Conservation (phyloP, 331 rosid genomes). For the Acacia pycnantha region DNA sequence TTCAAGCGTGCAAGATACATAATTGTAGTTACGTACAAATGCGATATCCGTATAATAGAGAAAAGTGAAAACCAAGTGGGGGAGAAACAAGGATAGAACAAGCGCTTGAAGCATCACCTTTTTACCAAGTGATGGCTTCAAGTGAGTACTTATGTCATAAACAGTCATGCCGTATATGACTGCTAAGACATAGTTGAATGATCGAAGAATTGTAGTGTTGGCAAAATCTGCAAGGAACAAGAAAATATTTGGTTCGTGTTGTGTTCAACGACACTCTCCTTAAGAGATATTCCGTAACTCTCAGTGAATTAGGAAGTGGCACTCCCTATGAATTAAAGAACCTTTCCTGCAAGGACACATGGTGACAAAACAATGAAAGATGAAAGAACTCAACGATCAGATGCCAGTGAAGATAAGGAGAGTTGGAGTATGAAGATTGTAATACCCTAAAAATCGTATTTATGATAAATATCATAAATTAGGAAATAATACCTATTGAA, state of each 20-base stretch:
- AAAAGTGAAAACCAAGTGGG: constrained; percentile 90
- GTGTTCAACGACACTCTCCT: no score
- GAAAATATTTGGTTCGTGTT: no score
- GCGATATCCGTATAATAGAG: constrained; percentile 93
- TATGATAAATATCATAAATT: no score
- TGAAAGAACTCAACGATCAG: no score
- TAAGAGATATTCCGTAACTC: no score
- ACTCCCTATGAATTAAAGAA: no score
- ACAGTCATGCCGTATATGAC: constrained; percentile 56
- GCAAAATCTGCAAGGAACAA: constrained; percentile 52
- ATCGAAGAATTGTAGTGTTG: constrained; percentile 57
- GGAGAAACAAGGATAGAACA: constrained; percentile 74
- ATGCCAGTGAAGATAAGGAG: no score
- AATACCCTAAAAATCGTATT: no score
- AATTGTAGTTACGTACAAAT: constrained; percentile 57
- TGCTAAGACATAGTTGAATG: constrained; percentile 69
- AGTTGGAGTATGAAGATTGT: no score
- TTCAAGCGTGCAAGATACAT: constrained; percentile 80
- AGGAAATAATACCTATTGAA: no score
- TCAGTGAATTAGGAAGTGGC: no score
- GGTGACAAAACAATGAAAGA: constrained; percentile 19
- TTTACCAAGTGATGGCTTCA: constrained; percentile 71
- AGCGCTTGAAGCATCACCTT: constrained; percentile 59
- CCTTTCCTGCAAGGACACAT: neutral
- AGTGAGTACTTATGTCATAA: constrained; percentile 62